A percentile compares a stretch with the other conserved stretches of the same genome.
These are phyloP conservation scores for Biscutella laevigata DNA, from an alignment of 441 rosid genomes.

Conservation along the genomic window DNA sequence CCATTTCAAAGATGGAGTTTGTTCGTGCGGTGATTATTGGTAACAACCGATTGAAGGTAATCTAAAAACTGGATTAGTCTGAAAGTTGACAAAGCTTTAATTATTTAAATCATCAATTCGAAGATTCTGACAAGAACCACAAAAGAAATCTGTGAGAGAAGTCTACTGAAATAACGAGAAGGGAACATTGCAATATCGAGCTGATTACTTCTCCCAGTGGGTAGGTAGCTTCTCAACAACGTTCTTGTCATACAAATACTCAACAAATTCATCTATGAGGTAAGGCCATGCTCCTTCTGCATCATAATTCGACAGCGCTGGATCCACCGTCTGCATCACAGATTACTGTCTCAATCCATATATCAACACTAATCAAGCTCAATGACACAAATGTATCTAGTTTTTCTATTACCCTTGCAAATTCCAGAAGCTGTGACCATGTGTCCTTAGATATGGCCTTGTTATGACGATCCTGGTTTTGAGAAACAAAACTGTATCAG, in stretches of 20 bases:
- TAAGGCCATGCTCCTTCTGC: slow-evolving; percentile 99
- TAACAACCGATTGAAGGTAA: slow-evolving; percentile 10
- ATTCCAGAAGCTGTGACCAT: slow-evolving; percentile 88
- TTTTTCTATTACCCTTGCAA: slow-evolving; percentile 47
- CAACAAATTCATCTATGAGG: slow-evolving; percentile 90
- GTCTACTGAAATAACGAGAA: slow-evolving; percentile 17
- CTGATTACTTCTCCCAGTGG: slow-evolving; percentile 17
- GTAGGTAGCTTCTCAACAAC: slow-evolving; percentile 28
- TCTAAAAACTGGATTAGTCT: slow-evolving; percentile 4
- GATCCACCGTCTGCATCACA: slow-evolving; percentile 52
- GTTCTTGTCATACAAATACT: slow-evolving; percentile 64
- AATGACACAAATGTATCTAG: neutral
- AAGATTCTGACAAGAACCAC: slow-evolving; percentile 18
- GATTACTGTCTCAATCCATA: slow-evolving; percentile 10
- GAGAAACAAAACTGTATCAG: slow-evolving; percentile 19
- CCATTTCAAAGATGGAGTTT: slow-evolving; percentile 48
- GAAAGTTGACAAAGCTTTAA: slow-evolving; percentile 16
- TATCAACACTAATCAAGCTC: slow-evolving; percentile 11
- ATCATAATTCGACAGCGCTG: slow-evolving; percentile 59
- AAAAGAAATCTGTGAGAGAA: slow-evolving; percentile 10
- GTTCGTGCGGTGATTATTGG: slow-evolving; percentile 60
- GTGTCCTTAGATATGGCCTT: slow-evolving; percentile 95
- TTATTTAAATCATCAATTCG: slow-evolving; percentile 21
- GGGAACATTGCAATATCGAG: slow-evolving; percentile 2
- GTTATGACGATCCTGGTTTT: slow-evolving; percentile 66